Conservation (phyloP, 352 stramenopile genomes). For the Phytophthora foliorum region DNA sequence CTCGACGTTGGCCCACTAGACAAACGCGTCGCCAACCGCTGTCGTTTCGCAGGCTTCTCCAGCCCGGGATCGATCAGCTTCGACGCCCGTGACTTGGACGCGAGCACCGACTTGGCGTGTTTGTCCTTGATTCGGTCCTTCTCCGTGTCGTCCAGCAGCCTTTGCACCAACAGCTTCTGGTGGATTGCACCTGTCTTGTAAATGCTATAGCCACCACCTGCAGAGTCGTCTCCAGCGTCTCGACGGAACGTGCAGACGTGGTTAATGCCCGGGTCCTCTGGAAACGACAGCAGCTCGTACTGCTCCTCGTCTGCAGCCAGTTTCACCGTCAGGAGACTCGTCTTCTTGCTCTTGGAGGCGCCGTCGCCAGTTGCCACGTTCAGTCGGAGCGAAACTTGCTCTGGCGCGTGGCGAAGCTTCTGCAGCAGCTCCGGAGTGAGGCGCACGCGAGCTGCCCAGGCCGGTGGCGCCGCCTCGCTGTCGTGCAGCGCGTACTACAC, state of each 20-base stretch:
- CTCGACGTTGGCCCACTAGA: slow-evolving; percentile 15
- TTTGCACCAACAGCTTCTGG: slow-evolving; percentile 87
- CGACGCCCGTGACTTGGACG: slow-evolving; percentile 74
- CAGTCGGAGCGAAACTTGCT: slow-evolving; percentile 36
- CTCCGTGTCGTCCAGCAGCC: slow-evolving; percentile 76
- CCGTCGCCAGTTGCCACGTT: slow-evolving; percentile 29
- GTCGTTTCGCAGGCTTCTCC: slow-evolving; percentile 30
- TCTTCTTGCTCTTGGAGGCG: slow-evolving; percentile 40
- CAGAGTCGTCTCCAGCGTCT: slow-evolving; percentile 8
- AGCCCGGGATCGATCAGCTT: slow-evolving; percentile 60
- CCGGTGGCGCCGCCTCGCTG: slow-evolving; percentile 38
- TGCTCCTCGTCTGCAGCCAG: slow-evolving; percentile 35
- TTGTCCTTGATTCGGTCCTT: slow-evolving; percentile 88
- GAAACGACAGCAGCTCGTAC: slow-evolving; percentile 86
- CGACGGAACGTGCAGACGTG: slow-evolving; percentile 69
- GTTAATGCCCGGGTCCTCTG: slow-evolving; percentile 74
- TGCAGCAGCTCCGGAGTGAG: slow-evolving; percentile 80
- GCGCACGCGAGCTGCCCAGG: slow-evolving; percentile 78
- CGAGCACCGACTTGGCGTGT: slow-evolving; percentile 76
- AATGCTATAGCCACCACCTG: slow-evolving; percentile 52
- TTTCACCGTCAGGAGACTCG: slow-evolving; percentile 61
- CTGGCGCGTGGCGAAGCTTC: slow-evolving; percentile 54
- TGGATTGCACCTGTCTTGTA: slow-evolving; percentile 70
- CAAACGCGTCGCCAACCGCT: slow-evolving; percentile 23
- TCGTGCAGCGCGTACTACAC: slow-evolving; percentile 81